Evolutionary conservation across 148 eudicot species (phyloP), one percentile per base, ranked within the genome.

Genomic region (Chenopodium suecicum): DNA sequence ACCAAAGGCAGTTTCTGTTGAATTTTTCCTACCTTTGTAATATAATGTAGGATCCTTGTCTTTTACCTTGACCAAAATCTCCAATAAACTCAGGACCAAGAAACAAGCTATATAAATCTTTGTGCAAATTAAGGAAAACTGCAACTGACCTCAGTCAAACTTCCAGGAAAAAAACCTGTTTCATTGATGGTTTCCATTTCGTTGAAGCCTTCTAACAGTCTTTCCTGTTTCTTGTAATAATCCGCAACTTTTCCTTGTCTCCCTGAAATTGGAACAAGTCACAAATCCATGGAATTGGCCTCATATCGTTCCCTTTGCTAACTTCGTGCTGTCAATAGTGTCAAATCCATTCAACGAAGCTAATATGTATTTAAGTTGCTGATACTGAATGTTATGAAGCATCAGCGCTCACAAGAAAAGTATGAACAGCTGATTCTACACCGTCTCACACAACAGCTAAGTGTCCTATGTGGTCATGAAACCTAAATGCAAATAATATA

Each of bases 201-300:
- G 76, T 81, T 87, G 81, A 69, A 87, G 23, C 86, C 87, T 81
- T 87, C 89, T 14, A 87, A 80, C 22, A 87, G 31, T 16, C 86
- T 85, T 60, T 87, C 89, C 64, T 87, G 89, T 81, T 87, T 87
- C 80, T 87, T 84, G 75, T 87, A 87, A 77, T 87, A 87, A 44
- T 87, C 86, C 11, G 86, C 88, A 44, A 87, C 83, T 75, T 83
- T 87, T 31, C 86, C 84, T 62, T 83, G 83, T 83, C 81, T 87
- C 62, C 87, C 89, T 87, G 46, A 10, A 3, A 74, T 17, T 12
- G 44, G 73, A 63, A 9, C 25, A 7, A 70, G 13, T 20, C 1
- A 41, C 1, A 7, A 70, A 41, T 41, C 74, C 20, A 70, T 4
- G 50, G 1, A 7, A 67, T 11, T 13, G 37, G 17, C 34, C 31